These are phyloP conservation scores for Petasospora rhodanensis DNA, from an alignment of 1,139 yeast species.

Conservation along the genomic window DNA sequence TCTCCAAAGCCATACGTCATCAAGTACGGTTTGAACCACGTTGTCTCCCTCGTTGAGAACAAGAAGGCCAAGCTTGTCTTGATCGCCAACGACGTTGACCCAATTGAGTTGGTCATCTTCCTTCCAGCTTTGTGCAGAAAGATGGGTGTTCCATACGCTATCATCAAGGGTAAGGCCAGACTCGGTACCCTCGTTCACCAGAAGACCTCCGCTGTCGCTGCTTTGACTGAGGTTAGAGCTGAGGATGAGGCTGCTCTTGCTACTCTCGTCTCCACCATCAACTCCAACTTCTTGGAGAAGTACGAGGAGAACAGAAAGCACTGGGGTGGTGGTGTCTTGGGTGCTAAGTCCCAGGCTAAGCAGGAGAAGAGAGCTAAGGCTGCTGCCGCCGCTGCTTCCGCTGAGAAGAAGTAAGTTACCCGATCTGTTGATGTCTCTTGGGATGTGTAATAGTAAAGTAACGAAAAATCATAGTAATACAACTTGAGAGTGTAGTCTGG, in stretches of 20 bases:
- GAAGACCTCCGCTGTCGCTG: constrained; percentile 96
- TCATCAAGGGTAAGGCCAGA: constrained; percentile 98
- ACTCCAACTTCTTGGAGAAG: constrained; percentile 88
- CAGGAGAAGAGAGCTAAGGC: constrained; percentile 50
- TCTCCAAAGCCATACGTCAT: constrained; percentile 94
- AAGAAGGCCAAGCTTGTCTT: constrained; percentile 95
- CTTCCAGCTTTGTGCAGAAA: constrained; percentile 98
- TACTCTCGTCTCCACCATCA: constrained; percentile 84
- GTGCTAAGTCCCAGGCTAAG: constrained; percentile 86
- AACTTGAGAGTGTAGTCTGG: too few species aligned
- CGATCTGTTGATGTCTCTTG: not conserved
- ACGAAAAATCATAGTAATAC: not conserved
- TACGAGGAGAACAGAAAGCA: constrained; percentile 94
- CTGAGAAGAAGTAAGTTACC: constrained; percentile 10
- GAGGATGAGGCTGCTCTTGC: constrained; percentile 95
- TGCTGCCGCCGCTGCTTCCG: constrained; percentile 32
- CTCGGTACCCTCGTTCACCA: constrained; percentile 95
- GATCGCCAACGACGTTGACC: constrained; percentile 98
- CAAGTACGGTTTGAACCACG: constrained; percentile 98
- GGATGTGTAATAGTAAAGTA: constrained; percentile 3
- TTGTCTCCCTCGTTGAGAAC: constrained; percentile 93
- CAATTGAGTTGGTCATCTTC: constrained; percentile 94
- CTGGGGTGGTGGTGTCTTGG: constrained; percentile 99
- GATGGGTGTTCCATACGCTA: constrained; percentile 99
- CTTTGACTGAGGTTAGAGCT: constrained; percentile 87